Base-by-base conservation (phyloP, 305 asterid species). In the Fraxinus xanthoxyloides region DNA sequence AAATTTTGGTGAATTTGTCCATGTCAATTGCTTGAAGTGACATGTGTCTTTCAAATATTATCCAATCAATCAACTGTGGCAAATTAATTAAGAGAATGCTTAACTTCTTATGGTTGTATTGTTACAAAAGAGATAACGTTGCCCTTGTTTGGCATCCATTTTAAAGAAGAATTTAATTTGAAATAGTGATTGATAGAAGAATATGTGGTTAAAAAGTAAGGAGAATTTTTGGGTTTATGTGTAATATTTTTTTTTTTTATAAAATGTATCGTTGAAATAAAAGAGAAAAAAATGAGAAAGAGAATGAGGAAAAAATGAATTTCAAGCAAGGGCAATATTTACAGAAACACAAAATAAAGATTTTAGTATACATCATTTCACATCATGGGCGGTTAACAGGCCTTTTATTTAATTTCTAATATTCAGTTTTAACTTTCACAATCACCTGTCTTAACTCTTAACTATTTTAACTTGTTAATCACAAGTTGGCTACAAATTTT, bases 401-500 rank as follows among this genome's bases (percentile, higher is more conserved):
- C 32, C 72, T 21, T 9, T 61, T 56, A 59, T 21, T 61, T 61
- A 5, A 6, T 54, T 54, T 24, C 34, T 10, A 23, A 63, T 63
- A 63, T 24, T 24, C 35, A 63, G 35, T 24, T 63, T 10, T 63
- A 63, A 24, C 72, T 9, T 63, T 63, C n/a, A 63, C 72, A 3
- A 63, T 63, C 72, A 63, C 72, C 1, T 10, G 15, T 21, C 32
- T 7, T 59, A n/a, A n/a, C n/a, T n/a, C n/a, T n/a, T 35, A 21
- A 21, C 72, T 21, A 30, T 28, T 77, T 81, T 72, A 84, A 72
- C 46, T 70, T 77, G 67, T 61, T 72, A 76, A 70, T 30, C 77
- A 38, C 81, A 38, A 28, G 34, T 56, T 21, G 72, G 8, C 72
- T 24, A 10, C n/a, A 26, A 24, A 1, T 63, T 59, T 31, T 3